Evolutionary conservation across 78 protist species (phyloP).

Genomic region (Protostelium mycophagum): DNA sequence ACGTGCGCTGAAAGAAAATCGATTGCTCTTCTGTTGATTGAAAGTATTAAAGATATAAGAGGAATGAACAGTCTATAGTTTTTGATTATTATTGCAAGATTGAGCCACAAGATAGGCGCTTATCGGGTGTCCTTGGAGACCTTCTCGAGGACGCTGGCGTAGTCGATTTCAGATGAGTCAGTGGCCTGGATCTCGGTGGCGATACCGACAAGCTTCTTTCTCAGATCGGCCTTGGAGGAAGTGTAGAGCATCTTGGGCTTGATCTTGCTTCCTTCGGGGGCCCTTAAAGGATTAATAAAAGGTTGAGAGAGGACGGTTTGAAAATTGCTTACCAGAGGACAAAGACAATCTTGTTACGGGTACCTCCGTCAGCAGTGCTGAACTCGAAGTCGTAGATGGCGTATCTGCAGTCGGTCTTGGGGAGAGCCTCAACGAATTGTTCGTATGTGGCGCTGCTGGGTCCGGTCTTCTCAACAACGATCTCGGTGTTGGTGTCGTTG

Average conservation of each 20-base stretch:
- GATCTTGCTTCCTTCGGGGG: conserved; percentile 73
- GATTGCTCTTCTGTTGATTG: too few relatives aligned
- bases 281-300: conserved; percentile 8
- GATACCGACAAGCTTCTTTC: conserved; percentile 83
- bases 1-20: too few relatives aligned
- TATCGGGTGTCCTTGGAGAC: conserved; percentile 19
- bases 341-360: conserved; percentile 35
- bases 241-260: conserved; percentile 90
- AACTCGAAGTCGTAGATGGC: conserved; percentile 17
- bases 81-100: too few relatives aligned
- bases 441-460: conserved; percentile 26
- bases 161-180: conserved; percentile 69
- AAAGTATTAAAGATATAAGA: too few relatives aligned
- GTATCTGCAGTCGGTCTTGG: conserved; percentile 41
- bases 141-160: conserved; percentile 46
- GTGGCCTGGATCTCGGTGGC: conserved; percentile 87
- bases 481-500: conserved; percentile 13
- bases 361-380: conserved; percentile 23
- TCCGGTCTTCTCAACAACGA: conserved; percentile 25
- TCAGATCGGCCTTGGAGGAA: conserved; percentile 79
- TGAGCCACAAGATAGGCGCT: too few relatives aligned
- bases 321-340: conserved; percentile 4
- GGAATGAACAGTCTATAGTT: too few relatives aligned
- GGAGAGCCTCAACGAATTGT: background rate
- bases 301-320: background rate